A percentile compares a stretch with the other conserved stretches of the same genome.
phyloP scores from a whole-genome alignment of 2,329 filamentous ascomycete species.

The Monosporascus sp. region DNA sequence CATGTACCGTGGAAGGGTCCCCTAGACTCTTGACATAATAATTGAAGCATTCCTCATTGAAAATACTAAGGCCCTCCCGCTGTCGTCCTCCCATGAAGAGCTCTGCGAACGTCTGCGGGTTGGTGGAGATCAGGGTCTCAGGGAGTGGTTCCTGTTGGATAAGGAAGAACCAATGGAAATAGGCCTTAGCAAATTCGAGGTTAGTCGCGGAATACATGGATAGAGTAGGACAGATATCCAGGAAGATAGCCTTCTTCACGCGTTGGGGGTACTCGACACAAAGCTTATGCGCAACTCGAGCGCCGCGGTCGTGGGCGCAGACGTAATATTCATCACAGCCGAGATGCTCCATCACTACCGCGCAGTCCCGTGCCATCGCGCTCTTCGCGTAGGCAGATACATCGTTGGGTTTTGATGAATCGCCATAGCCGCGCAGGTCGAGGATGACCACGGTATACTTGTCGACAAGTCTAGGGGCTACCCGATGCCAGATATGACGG shows the following conservation, averaged over 20 bases:
- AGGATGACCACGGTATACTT: constrained; percentile 39
- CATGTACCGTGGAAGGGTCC: constrained; percentile 37
- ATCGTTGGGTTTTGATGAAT: constrained; percentile 39
- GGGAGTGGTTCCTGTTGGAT: constrained; percentile 47
- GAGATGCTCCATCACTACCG: constrained; percentile 39
- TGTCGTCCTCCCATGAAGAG: constrained; percentile 37
- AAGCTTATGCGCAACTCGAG: constrained; percentile 49
- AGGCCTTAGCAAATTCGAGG: constrained; percentile 39
- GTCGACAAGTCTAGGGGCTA: constrained; percentile 33
- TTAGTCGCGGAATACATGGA: constrained; percentile 44
- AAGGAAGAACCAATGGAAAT: constrained; percentile 57
- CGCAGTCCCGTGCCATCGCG: constrained; percentile 42
- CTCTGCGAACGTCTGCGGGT: constrained; percentile 35
- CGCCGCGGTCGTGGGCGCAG: constrained; percentile 53
- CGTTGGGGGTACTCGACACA: constrained; percentile 40
- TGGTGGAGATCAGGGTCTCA: constrained; percentile 38
- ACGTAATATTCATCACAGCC: constrained; percentile 39
- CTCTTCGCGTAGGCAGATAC: constrained; percentile 39
- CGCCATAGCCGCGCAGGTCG: constrained; percentile 48
- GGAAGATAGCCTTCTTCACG: constrained; percentile 37
- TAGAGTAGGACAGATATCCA: constrained; percentile 52
- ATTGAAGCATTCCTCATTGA: constrained; percentile 29
- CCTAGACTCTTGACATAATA: constrained; percentile 37
- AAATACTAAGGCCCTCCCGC: constrained; percentile 29
- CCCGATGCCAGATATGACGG: constrained; percentile 45